These are phyloP conservation scores for Ambrosia artemisiifolia DNA, from an alignment of 129 eudicot genomes.

Conservation along the genomic window DNA sequence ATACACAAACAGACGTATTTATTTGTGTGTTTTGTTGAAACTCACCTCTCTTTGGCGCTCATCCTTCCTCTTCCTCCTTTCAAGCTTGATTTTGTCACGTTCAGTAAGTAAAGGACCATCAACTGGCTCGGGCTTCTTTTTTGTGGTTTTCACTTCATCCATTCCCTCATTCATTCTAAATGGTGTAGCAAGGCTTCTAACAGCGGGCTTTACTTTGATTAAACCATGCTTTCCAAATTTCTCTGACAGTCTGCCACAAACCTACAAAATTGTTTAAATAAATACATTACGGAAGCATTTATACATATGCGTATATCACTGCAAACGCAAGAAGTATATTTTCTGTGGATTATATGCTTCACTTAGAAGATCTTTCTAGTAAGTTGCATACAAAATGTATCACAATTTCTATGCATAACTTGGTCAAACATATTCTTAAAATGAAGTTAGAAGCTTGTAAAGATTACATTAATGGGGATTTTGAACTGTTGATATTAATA, in stretches of 20 bases:
- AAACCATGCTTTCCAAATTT: slow-evolving; percentile 93
- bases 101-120: slow-evolving; percentile 94
- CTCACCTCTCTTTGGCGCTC: slow-evolving; percentile 96
- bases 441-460: not conserved
- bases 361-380: not conserved
- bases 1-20: not conserved
- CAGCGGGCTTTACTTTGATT: slow-evolving; percentile 75
- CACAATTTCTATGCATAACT: not conserved
- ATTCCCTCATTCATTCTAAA: slow-evolving; percentile 93
- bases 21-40: not conserved
- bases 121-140: slow-evolving; percentile 82
- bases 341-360: not conserved
- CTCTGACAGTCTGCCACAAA: slow-evolving; percentile 72
- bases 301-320: not conserved
- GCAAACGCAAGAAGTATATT: not conserved
- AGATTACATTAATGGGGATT: not conserved
- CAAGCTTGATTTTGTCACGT: slow-evolving; percentile 92
- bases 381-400: not conserved
- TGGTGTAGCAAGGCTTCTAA: slow-evolving; percentile 88
- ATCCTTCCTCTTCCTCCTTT: slow-evolving; percentile 94
- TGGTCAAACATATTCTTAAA: not conserved
- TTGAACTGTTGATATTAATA: not conserved
- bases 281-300: not conserved
- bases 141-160: slow-evolving; percentile 81
- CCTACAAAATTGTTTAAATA: slow-evolving; percentile 39